Evolutionary conservation across 257 asterid species (phyloP).

Genomic region (Parsonsia alboflavescens): DNA sequence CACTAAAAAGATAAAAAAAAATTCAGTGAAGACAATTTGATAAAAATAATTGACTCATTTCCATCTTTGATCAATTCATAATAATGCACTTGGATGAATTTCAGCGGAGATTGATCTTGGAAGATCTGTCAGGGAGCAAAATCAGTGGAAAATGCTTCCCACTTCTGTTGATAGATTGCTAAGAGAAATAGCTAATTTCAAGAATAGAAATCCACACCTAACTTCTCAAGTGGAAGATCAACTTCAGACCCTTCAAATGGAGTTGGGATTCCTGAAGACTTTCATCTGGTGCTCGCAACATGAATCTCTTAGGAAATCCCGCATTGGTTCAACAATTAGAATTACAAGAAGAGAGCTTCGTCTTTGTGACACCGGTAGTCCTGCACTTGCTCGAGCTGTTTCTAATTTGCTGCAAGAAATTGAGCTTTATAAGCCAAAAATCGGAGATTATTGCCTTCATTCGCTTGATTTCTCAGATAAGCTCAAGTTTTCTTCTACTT

Average conservation of each 20-base stretch:
- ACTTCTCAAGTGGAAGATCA: neutral
- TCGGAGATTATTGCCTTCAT: neutral
- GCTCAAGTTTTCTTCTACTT: too few relatives aligned
- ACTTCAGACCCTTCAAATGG: neutral
- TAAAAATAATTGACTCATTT: too few relatives aligned
- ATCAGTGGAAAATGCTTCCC: neutral
- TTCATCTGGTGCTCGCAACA: neutral
- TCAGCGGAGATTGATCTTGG: too few relatives aligned
- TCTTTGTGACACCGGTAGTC: neutral
- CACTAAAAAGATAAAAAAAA: too few relatives aligned
- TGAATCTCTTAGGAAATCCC: neutral
- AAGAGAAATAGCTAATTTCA: neutral
- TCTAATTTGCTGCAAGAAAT: neutral
- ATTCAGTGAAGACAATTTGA: too few relatives aligned
- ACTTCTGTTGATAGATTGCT: neutral
- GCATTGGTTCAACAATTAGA: neutral
- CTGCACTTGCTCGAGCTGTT: neutral
- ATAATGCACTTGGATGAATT: too few relatives aligned
- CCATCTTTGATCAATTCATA: too few relatives aligned
- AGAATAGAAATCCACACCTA: neutral
- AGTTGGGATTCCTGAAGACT: neutral
- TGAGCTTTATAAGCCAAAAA: neutral
- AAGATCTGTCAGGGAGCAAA: too few relatives aligned
- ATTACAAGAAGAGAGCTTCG: neutral
- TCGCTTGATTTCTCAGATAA: neutral